Evolutionary conservation across 306 rosid species (phyloP).

Genomic region (Corylus americana): DNA sequence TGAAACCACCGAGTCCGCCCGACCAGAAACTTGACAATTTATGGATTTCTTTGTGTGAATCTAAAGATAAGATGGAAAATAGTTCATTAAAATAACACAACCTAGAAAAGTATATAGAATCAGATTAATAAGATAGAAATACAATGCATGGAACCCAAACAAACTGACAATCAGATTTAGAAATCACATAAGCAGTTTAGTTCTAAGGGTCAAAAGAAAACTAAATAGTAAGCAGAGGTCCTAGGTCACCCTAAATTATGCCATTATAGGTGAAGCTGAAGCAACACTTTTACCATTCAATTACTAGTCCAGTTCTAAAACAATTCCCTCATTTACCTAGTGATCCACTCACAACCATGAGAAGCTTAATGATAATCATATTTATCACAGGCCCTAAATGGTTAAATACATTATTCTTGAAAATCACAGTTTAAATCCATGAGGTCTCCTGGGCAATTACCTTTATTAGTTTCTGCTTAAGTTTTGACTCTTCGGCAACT

Average conservation of each 20-base stretch:
- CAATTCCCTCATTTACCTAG: constrained; percentile 14
- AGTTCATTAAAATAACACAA: background rate
- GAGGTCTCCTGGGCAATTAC: constrained; percentile 29
- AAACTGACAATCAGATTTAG: background rate
- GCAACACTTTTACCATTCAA: background rate
- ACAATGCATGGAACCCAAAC: background rate
- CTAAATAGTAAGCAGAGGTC: background rate
- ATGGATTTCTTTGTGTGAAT: constrained; percentile 39
- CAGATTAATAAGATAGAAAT: background rate
- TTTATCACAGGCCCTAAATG: constrained; percentile 13
- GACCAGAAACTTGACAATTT: constrained; percentile 31
- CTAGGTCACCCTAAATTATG: background rate
- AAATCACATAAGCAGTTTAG: background rate
- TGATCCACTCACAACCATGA: constrained; percentile 18
- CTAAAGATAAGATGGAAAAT: constrained; percentile 39
- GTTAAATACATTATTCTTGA: background rate
- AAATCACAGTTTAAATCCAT: constrained; percentile 6
- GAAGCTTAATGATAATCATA: constrained; percentile 8
- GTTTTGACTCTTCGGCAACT: constrained; percentile 34
- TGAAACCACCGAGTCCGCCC: constrained; percentile 31
- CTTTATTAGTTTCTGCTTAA: constrained; percentile 45
- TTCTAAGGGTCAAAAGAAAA: background rate
- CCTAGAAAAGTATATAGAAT: background rate
- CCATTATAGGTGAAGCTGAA: background rate
- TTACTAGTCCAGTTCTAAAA: constrained; percentile 10